Base-by-base conservation (phyloP, 1,139 yeast species). In the Pneumocystis oryctolagi region DNA sequence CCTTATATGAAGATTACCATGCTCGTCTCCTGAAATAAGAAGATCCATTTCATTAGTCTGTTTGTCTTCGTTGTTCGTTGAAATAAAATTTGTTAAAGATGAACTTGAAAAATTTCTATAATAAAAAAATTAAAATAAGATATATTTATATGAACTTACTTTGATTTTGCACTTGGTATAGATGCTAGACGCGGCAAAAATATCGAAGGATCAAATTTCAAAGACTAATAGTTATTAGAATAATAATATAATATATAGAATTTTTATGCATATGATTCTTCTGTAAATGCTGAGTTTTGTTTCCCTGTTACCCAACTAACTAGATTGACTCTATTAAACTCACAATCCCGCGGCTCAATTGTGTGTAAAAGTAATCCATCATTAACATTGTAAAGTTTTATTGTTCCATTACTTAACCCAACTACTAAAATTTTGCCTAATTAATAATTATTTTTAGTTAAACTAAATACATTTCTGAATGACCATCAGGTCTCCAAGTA, bases 401-500 rank as follows among this genome's bases (percentile, higher is more conserved):
- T 14, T 8, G 47, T 30, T 2, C 65, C 67, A 53, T 66, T 67
- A 5, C 64, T 40, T 53, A 65, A 66, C 12, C 67, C 68, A n/a
- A 66, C 56, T 14, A 68, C 69, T 9, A 68, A 61, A 53, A 66
- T 42, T 34, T 65, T 66, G 6, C 69, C 69, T 65, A 55, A 18
- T 18, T 39, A 20, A 28, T 58, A 5, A 20, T 32, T 30, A 57
- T 28, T 16, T 32, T 18, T 16, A 20, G 30, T 9, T 25, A 25
- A 58, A 20, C 12, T 39, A 3, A 60, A 25, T 28, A 28, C 20
- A n/a, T 60, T 40, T 34, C 31, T 31, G 25, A 35, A 28, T 34
- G 58, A 61, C 69, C 69, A 58, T 67, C 69, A 9, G 69, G 68
- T 32, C 63, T 62, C 69, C 69, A 67, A 2, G 64, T 35, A 5